phyloP scores from a whole-genome alignment of 495 filamentous ascomycete species.

The Elaphomyces granulatus region DNA sequence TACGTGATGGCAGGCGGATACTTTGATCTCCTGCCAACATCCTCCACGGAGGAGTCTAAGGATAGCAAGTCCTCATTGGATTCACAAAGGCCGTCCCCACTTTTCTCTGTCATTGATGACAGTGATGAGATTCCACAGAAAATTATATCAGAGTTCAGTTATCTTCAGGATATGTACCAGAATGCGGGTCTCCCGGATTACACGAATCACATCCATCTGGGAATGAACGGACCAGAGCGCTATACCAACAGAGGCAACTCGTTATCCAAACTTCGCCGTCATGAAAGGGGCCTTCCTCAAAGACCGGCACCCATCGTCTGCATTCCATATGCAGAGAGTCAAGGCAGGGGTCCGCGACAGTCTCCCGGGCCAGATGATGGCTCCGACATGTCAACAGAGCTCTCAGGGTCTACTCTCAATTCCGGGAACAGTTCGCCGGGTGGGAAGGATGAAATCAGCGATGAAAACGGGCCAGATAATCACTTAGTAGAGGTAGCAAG shows the following conservation, averaged over 20 bases:
- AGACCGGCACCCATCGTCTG: slow-evolving; percentile 25
- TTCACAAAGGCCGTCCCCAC: too few species aligned
- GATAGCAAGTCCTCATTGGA: too few species aligned
- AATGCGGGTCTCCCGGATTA: slow-evolving; percentile 30
- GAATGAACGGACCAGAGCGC: slow-evolving; percentile 9
- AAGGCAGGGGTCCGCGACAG: slow-evolving; percentile 14
- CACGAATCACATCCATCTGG: slow-evolving; percentile 28
- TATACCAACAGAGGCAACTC: slow-evolving; percentile 10
- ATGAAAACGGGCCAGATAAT: too few species aligned
- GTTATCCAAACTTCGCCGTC: slow-evolving; percentile 15
- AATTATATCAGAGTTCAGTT: slow-evolving; percentile 9
- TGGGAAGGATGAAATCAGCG: slow-evolving; percentile 26
- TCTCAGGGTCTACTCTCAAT: slow-evolving; percentile 20
- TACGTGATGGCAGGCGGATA: slow-evolving; percentile 28
- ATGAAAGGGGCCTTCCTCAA: slow-evolving; percentile 24
- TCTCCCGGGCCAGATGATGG: slow-evolving; percentile 18
- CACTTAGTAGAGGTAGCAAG: neutral
- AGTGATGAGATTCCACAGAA: slow-evolving; percentile 15
- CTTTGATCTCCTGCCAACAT: slow-evolving; percentile 19
- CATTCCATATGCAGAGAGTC: slow-evolving; percentile 27
- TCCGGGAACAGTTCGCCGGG: slow-evolving; percentile 16
- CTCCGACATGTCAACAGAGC: slow-evolving; percentile 20
- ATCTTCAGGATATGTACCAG: slow-evolving; percentile 22
- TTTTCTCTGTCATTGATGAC: too few species aligned
- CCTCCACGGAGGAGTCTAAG: too few species aligned